Percentiles rank a stretch among this genome's conserved stretches.
Conservation (phyloP, 805 yeast species). For the Nakazawaea laoshanensis region DNA sequence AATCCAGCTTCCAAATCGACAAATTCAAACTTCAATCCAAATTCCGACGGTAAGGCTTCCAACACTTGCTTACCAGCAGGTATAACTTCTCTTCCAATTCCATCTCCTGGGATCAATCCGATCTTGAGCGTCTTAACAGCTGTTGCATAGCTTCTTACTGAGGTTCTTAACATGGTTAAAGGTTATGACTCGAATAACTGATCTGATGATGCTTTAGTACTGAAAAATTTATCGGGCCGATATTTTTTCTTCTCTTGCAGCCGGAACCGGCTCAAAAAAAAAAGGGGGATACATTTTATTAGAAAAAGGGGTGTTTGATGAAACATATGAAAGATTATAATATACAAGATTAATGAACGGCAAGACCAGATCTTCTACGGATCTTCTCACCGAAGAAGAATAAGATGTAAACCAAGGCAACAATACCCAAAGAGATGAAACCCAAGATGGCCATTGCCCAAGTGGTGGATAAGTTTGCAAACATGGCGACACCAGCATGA, state of each 20-base stretch:
- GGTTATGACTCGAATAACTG: too few relatives aligned
- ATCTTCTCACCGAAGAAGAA: slow-evolving; percentile 21
- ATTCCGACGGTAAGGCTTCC: slow-evolving; percentile 71
- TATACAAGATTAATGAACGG: not conserved
- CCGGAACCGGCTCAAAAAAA: too few relatives aligned
- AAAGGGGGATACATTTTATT: too few relatives aligned
- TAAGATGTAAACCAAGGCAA: slow-evolving; percentile 22
- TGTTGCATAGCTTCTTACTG: slow-evolving; percentile 5
- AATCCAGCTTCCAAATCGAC: slow-evolving; percentile 89
- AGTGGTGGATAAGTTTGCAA: slow-evolving; percentile 23
- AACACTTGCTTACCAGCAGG: slow-evolving; percentile 91
- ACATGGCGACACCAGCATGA: slow-evolving; percentile 31
- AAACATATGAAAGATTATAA: too few relatives aligned
- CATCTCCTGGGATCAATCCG: slow-evolving; percentile 93
- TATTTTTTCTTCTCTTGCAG: too few relatives aligned
- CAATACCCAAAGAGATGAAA: slow-evolving; percentile 24
- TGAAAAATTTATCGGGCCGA: too few relatives aligned
- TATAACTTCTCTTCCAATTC: slow-evolving; percentile 95
- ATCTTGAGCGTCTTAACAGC: slow-evolving; percentile 42
- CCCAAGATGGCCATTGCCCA: slow-evolving; percentile 26
- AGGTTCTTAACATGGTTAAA: slow-evolving; percentile 10
- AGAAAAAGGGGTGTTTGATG: not conserved
- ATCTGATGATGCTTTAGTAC: too few relatives aligned
- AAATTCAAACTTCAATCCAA: slow-evolving; percentile 76
- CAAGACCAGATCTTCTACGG: not conserved